Evolutionary conservation across 768 basidiomycete genomes (phyloP), one percentile per base, ranked within the genome.

Genomic region (Tephrocybe sp.): DNA sequence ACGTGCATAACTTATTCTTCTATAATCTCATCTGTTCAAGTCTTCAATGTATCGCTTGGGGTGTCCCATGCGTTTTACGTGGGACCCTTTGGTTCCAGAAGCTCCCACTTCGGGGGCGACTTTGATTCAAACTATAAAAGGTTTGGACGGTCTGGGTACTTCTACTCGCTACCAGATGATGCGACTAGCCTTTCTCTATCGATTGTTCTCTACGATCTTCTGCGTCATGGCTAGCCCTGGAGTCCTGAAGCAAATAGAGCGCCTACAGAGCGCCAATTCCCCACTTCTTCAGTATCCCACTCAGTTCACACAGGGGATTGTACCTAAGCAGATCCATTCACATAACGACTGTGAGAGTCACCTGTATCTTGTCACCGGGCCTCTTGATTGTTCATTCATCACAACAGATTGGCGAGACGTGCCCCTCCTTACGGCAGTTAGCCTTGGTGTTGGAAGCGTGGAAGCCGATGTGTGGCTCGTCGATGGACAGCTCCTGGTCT

Each of bases 401-500:
- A 34, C 15, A 36, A 25, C 25, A 79, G 78, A 82, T 59, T 79
- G 77, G 76, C 68, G 78, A 16, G 74, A 79, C 52, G 76, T 78
- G 7, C 76, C 79, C 4, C 62, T 79, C 18, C 61, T 78, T 9
- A 70, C 71, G 5, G 78, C 78, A 8, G 53, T 80, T 4, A 78
- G 76, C 55, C 62, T 72, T 19, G 78, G 78, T 1, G 76, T 79
- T 12, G 61, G 65, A 13, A 80, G 78, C 54, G 76, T 80, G 9
- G 79, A 81, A 58, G 79, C 79, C 3, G 79, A 81, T 58, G 76
- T 81, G 15, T 79, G 69, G 71, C 61, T 74, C 7, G 54, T 76
- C 18, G 66, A 74, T 45, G 71, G 68, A n/a, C 70, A 71, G 9
- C 66, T 80, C 12, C 68, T 69, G 46, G 77, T 75, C 27, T 30